A percentile compares a stretch with the other conserved stretches of the same genome.
Evolutionary conservation across 768 basidiomycete genomes (phyloP).

Genomic region (Megacollybia marginata): DNA sequence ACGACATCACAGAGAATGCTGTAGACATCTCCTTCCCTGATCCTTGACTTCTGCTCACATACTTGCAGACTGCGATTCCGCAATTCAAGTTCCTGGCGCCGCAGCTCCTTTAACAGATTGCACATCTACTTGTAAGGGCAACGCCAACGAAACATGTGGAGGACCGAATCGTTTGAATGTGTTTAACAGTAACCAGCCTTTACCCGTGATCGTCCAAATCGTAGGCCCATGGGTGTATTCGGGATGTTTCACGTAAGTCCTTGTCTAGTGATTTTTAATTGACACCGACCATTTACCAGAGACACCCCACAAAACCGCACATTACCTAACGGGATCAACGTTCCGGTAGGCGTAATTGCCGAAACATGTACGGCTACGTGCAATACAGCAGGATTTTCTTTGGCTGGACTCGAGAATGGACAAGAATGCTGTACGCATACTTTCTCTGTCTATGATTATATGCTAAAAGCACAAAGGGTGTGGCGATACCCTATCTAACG

Average conservation of each 20-base stretch:
- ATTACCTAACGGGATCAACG: slow-evolving; percentile 25
- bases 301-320: slow-evolving; percentile 27
- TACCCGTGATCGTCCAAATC: slow-evolving; percentile 40
- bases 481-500: slow-evolving; percentile 23
- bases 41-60: slow-evolving; percentile 6
- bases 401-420: slow-evolving; percentile 40
- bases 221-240: slow-evolving; percentile 49
- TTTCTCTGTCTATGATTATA: background rate
- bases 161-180: slow-evolving; percentile 44
- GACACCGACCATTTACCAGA: slow-evolving; percentile 11
- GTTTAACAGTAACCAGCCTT: slow-evolving; percentile 44
- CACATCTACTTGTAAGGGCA: slow-evolving; percentile 44
- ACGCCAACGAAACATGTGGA: slow-evolving; percentile 48
- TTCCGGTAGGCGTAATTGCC: slow-evolving; percentile 38
- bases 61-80: slow-evolving; percentile 50
- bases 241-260: slow-evolving; percentile 55
- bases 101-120: slow-evolving; percentile 41
- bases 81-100: slow-evolving; percentile 39
- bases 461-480: slow-evolving; percentile 23
- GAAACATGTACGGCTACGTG: slow-evolving; percentile 44
- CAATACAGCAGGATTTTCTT: slow-evolving; percentile 28
- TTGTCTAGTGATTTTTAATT: background rate
- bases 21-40: slow-evolving; percentile 17
- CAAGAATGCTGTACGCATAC: slow-evolving; percentile 32
- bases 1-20: slow-evolving; percentile 27